Base-by-base conservation (phyloP, 1,139 yeast genomes). In the Waltiozyma sp. region DNA sequence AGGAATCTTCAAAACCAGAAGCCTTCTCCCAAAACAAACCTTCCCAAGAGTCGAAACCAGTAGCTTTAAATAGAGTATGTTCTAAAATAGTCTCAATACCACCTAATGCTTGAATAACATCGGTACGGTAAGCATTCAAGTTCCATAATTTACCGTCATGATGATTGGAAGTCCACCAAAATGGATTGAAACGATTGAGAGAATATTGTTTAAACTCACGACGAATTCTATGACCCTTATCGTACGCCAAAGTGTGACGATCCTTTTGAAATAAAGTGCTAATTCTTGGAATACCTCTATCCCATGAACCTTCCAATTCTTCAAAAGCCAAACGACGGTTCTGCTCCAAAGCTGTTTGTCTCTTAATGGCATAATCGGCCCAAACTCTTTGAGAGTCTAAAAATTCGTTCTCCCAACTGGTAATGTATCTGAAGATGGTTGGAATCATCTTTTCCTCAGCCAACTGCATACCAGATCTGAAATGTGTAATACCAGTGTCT, bases 41-140 rank as follows among this genome's bases (percentile, higher is more conserved):
- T 66, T 93, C 99, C 98, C 98, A 93, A 10, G 94, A 85, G 54
- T 85, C 95, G 59, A 93, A 93, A 0, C 98, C 98, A 1, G 99
- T 93, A 19, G 95, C 98, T 59, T 86, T 86, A 68, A 91, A 93
- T 42, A 93, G 64, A 0, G 98, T 88, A 56, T 93, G 99, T 56
- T 91, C 98, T 49, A 93, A 64, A 58, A 93, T 91, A 0, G 98
- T 88, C 56, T 91, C 97, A 49, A 93, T 85, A 43, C 99, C 99
- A 38, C 99, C 99, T 9, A 93, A 70, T 0, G 97, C 96, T 62
- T 91, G 97, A 38, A 93, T 89, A 2, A 91, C 96, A 64, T 93
- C 99, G 0, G 96, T 82, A 53, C 98, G 72, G 58, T 93, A 93
- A 1, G 95, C 82, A 56, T 85, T 86, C 49, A 93, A 68, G 56